Conservation (phyloP, 2,329 filamentous ascomycete species). For the Remersonia thermophila region DNA sequence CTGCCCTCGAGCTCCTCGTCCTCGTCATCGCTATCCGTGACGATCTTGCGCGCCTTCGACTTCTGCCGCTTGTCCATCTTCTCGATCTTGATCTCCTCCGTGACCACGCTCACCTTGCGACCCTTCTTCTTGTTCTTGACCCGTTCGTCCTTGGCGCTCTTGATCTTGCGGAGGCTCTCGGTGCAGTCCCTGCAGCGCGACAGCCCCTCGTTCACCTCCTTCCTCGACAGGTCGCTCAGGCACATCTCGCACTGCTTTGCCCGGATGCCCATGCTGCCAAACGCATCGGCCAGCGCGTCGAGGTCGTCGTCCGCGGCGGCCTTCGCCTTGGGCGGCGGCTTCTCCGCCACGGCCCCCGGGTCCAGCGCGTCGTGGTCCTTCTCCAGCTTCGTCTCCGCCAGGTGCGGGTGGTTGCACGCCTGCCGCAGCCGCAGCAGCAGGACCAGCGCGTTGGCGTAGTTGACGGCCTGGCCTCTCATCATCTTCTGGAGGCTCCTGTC, state of each 20-base stretch:
- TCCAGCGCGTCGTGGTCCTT: conserved; percentile 86
- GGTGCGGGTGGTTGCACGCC: conserved; percentile 84
- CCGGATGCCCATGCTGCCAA: conserved; percentile 70
- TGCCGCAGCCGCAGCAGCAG: conserved; percentile 82
- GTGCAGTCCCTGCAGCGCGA: conserved; percentile 58
- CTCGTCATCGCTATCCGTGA: conserved; percentile 56
- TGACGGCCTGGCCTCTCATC: conserved; percentile 69
- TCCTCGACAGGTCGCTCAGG: conserved; percentile 50
- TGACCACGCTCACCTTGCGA: conserved; percentile 22
- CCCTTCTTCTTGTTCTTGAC: conserved; percentile 26
- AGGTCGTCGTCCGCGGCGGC: conserved; percentile 53
- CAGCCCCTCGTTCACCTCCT: conserved; percentile 34
- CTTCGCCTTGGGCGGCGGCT: conserved; percentile 32
- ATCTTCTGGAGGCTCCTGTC: conserved; percentile 79
- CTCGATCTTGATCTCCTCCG: conserved; percentile 24
- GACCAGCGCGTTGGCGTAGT: conserved; percentile 89
- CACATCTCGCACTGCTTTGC: conserved; percentile 76
- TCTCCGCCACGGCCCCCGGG: conserved; percentile 54
- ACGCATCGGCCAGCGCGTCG: conserved; percentile 73
- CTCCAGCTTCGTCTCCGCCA: conserved; percentile 73
- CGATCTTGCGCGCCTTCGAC: conserved; percentile 39
- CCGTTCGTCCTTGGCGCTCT: conserved; percentile 26
- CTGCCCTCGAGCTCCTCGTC: conserved; percentile 56
- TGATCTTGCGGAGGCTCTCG: conserved; percentile 56
- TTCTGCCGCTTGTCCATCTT: conserved; percentile 22